Evolutionary conservation across 805 yeast species (phyloP).

Genomic region (Starmerella khaoyaiensis): DNA sequence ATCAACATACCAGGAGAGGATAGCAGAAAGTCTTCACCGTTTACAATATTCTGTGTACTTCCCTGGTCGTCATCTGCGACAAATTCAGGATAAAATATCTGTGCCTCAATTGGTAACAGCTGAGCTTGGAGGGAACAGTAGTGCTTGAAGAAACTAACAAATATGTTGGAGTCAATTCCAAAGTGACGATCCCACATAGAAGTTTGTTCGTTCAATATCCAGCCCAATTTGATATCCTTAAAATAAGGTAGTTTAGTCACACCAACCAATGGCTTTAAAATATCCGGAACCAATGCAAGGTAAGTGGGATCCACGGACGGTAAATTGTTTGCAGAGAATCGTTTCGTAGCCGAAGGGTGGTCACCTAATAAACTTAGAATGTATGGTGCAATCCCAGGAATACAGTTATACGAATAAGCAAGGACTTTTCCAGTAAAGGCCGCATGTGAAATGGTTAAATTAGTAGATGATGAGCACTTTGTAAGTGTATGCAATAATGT

Average conservation of each 20-base stretch:
- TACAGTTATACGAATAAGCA: conserved; percentile 46
- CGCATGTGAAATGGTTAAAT: conserved; percentile 41
- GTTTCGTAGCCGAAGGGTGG: not conserved
- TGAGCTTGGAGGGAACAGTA: conserved; percentile 27
- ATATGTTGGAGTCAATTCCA: conserved; percentile 29
- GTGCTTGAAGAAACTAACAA: conserved; percentile 33
- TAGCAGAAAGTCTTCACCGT: conserved; percentile 5
- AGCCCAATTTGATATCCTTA: not conserved
- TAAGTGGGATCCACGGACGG: not conserved
- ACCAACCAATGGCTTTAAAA: conserved; percentile 1
- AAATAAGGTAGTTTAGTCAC: not conserved
- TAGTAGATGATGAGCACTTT: conserved; percentile 35
- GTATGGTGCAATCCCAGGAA: conserved; percentile 43
- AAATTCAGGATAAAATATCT: conserved; percentile 15
- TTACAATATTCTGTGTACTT: conserved; percentile 3
- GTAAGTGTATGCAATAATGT: conserved; percentile 42
- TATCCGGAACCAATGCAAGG: not conserved
- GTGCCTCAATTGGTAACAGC: conserved; percentile 18
- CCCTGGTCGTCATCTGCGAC: conserved; percentile 10
- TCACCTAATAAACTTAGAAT: conserved; percentile 23
- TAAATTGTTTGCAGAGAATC: not conserved
- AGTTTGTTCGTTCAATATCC: not conserved
- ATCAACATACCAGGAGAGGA: conserved; percentile 27
- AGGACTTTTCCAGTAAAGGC: conserved; percentile 62
- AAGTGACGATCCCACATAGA: conserved; percentile 27